These are phyloP conservation scores for Filobasidium floriforme DNA, from an alignment of 768 basidiomycete genomes.

Conservation along the genomic window DNA sequence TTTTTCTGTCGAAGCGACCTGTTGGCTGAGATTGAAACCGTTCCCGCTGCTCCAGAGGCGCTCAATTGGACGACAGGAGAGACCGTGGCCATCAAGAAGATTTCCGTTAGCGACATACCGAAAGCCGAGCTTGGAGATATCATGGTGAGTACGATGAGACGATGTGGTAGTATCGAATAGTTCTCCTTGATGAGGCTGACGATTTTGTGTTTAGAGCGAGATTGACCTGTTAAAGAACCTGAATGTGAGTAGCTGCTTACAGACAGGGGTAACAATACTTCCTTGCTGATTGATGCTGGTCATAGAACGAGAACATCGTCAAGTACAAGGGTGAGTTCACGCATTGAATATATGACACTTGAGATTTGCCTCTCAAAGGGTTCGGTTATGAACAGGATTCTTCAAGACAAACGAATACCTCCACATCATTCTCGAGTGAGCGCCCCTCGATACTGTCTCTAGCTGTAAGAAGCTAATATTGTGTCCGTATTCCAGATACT, in stretches of 20 bases:
- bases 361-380: too few relatives aligned
- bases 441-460: constrained; percentile 15
- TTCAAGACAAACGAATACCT: constrained; percentile 88
- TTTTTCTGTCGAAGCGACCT: not conserved
- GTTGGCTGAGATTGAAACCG: constrained; percentile 6
- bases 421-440: constrained; percentile 92
- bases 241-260: constrained; percentile 54
- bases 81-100: constrained; percentile 97
- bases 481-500: constrained; percentile 55
- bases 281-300: not conserved
- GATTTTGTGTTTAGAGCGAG: constrained; percentile 59
- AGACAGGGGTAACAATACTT: not conserved
- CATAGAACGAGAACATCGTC: constrained; percentile 89
- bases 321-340: constrained; percentile 64
- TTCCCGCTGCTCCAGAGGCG: constrained; percentile 18
- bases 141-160: constrained; percentile 57
- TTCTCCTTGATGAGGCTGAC: not conserved
- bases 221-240: constrained; percentile 96
- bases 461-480: not conserved
- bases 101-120: constrained; percentile 86
- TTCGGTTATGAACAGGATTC: constrained; percentile 58
- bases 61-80: constrained; percentile 94
- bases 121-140: constrained; percentile 86
- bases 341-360: not conserved
- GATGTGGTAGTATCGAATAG: too few relatives aligned